phyloP scores from a whole-genome alignment of 2,329 filamentous ascomycete genomes.

The Ceratocystiopsis brevicomis region DNA sequence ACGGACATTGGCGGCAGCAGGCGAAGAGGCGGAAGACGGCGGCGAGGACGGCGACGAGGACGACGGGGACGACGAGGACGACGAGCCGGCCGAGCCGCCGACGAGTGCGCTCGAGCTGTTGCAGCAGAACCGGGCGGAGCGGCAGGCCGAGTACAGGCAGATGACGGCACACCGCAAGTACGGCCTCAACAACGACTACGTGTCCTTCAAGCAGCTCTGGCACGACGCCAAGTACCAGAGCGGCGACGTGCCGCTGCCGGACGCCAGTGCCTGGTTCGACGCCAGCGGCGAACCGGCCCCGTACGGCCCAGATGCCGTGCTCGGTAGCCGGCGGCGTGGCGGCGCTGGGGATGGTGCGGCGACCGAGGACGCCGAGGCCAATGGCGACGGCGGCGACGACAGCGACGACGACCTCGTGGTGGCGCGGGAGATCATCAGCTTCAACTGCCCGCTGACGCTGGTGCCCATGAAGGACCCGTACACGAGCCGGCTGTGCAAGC shows the following conservation, averaged over 20 bases:
- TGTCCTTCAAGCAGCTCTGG: slow-evolving; percentile 38
- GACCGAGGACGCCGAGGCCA: slow-evolving; percentile 25
- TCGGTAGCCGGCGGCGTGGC: slow-evolving; percentile 5
- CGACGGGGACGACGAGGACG: slow-evolving; percentile 10
- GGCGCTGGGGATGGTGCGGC: slow-evolving; percentile 10
- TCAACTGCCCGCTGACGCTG: slow-evolving; percentile 52
- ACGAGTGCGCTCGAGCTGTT: slow-evolving; percentile 18
- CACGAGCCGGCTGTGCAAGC: slow-evolving; percentile 47
- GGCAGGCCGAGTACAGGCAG: slow-evolving; percentile 23
- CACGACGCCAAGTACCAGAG: slow-evolving; percentile 32
- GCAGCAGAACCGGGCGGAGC: slow-evolving; percentile 17
- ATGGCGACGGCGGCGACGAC: slow-evolving; percentile 37
- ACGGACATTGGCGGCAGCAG: background rate
- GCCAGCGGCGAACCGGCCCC: slow-evolving; percentile 21
- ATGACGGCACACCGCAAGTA: slow-evolving; percentile 29
- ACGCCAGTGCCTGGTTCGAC: slow-evolving; percentile 35
- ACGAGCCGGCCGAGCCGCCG: slow-evolving; percentile 3
- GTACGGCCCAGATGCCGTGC: slow-evolving; percentile 9
- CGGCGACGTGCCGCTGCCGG: slow-evolving; percentile 30
- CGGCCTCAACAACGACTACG: slow-evolving; percentile 37
- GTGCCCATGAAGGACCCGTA: slow-evolving; percentile 45
- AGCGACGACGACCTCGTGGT: slow-evolving; percentile 53
- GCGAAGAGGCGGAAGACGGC: slow-evolving; percentile 12
- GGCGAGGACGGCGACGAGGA: slow-evolving; percentile 11
- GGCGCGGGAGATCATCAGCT: slow-evolving; percentile 40